These are phyloP conservation scores for Cunninghamia lanceolata DNA, from an alignment of 75 land plant species.

Conservation along the genomic window DNA sequence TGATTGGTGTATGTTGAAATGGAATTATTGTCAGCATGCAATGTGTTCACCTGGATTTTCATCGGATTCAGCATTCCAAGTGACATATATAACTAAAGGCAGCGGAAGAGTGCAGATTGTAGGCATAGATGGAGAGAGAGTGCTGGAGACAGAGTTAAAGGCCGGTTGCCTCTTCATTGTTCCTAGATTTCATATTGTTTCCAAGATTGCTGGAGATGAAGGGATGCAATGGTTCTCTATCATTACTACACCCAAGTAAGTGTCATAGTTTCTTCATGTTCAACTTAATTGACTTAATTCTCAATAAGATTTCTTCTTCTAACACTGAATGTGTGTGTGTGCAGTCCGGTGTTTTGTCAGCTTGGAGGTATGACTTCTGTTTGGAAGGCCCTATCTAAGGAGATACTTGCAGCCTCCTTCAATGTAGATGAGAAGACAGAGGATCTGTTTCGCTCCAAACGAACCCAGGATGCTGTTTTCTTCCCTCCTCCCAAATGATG, in stretches of 20 bases:
- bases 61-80: slow-evolving; percentile 70
- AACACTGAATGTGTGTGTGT: not conserved
- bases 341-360: slow-evolving; percentile 71
- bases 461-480: slow-evolving; percentile 48
- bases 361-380: slow-evolving; percentile 63
- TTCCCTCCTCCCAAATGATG: slow-evolving; percentile 52
- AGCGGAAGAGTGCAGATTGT: slow-evolving; percentile 79
- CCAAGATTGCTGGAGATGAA: slow-evolving; percentile 61
- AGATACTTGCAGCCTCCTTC: slow-evolving; percentile 64
- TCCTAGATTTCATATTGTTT: slow-evolving; percentile 74
- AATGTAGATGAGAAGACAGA: slow-evolving; percentile 48
- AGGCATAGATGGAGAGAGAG: slow-evolving; percentile 61
- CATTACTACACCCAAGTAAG: slow-evolving; percentile 76
- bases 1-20: not conserved
- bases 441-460: slow-evolving; percentile 42
- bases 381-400: slow-evolving; percentile 70
- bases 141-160: slow-evolving; percentile 53
- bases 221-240: slow-evolving; percentile 88
- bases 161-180: slow-evolving; percentile 73
- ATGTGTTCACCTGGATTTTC: slow-evolving; percentile 93
- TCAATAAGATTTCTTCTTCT: not conserved
- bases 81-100: slow-evolving; percentile 67
- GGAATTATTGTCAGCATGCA: slow-evolving; percentile 14
- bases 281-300: not conserved
- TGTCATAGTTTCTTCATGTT: not conserved